These are phyloP conservation scores for Candida freyschussii DNA, from an alignment of 1,139 yeast genomes.

Conservation along the genomic window DNA sequence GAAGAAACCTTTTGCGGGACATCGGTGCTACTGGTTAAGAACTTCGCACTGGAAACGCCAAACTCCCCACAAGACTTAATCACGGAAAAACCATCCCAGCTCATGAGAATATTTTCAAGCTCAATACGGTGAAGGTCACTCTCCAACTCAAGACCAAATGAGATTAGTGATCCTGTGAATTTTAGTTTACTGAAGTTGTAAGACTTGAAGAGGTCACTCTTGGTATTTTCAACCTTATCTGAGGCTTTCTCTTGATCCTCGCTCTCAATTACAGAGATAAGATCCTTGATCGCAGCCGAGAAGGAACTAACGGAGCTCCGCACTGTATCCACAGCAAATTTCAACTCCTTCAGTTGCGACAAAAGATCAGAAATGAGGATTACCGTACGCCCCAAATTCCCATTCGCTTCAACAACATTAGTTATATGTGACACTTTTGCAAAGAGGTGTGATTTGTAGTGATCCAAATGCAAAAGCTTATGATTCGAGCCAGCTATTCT, in stretches of 20 bases:
- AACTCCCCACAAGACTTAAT: constrained; percentile 18
- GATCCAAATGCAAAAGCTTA: constrained; percentile 2
- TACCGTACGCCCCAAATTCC: constrained; percentile 4
- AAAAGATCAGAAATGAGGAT: constrained; percentile 7
- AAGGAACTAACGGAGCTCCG: too few species aligned
- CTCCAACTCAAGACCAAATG: constrained; percentile 6
- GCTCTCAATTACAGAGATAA: too few species aligned
- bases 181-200: constrained; percentile 6
- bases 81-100: constrained; percentile 10
- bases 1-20: constrained; percentile 35
- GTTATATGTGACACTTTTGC: constrained; percentile 3
- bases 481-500: background rate
- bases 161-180: constrained; percentile 7
- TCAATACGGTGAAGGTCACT: constrained; percentile 7
- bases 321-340: constrained; percentile 2
- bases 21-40: constrained; percentile 27
- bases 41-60: constrained; percentile 17
- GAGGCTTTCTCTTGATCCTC: background rate
- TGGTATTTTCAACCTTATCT: background rate
- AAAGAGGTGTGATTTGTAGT: constrained; percentile 5
- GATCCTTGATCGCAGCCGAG: too few species aligned
- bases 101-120: constrained; percentile 7
- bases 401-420: constrained; percentile 5
- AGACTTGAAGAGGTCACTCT: background rate
- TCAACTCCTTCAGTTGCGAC: constrained; percentile 3